These are phyloP conservation scores for Pseudogymnoascus sp. DNA, from an alignment of 2,329 filamentous ascomycete genomes.

Conservation along the genomic window DNA sequence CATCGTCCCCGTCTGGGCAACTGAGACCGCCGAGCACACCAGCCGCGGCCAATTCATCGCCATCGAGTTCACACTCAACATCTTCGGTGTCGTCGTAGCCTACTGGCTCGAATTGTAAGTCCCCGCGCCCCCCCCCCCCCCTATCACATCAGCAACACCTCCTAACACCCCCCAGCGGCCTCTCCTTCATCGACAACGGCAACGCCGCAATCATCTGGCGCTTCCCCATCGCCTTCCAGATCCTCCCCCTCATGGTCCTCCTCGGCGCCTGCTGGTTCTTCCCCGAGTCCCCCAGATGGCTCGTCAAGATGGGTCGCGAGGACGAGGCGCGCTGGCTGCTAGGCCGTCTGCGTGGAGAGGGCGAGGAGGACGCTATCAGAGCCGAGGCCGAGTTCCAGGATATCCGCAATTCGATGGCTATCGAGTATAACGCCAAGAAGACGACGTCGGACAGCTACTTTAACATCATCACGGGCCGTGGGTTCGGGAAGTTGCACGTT, in stretches of 20 bases:
- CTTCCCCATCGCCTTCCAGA: slow-evolving; percentile 64
- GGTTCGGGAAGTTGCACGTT: slow-evolving; percentile 49
- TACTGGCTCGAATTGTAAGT: slow-evolving; percentile 37
- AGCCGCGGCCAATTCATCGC: slow-evolving; percentile 61
- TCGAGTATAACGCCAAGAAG: slow-evolving; percentile 48
- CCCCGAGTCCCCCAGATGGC: slow-evolving; percentile 60
- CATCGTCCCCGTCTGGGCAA: slow-evolving; percentile 64
- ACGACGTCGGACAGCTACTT: slow-evolving; percentile 44
- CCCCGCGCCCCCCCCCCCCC: no score
- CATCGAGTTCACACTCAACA: slow-evolving; percentile 66
- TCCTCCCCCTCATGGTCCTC: slow-evolving; percentile 51
- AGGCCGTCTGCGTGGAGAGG: slow-evolving; percentile 51
- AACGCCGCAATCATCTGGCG: slow-evolving; percentile 53
- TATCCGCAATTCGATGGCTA: slow-evolving; percentile 53
- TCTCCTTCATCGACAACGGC: slow-evolving; percentile 52
- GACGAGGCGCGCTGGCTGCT: slow-evolving; percentile 62
- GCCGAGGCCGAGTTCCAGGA: slow-evolving; percentile 60
- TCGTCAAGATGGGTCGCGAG: slow-evolving; percentile 56
- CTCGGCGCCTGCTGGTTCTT: slow-evolving; percentile 54
- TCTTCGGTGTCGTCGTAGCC: slow-evolving; percentile 41
- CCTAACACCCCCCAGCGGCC: slow-evolving; percentile 32
- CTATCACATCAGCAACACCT: background rate
- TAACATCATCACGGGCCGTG: background rate
- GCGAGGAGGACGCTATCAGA: slow-evolving; percentile 40
- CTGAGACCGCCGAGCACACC: slow-evolving; percentile 59